Base-by-base conservation (phyloP, 2,329 filamentous ascomycete genomes). In the Graphilbum ipis-grandicollis region DNA sequence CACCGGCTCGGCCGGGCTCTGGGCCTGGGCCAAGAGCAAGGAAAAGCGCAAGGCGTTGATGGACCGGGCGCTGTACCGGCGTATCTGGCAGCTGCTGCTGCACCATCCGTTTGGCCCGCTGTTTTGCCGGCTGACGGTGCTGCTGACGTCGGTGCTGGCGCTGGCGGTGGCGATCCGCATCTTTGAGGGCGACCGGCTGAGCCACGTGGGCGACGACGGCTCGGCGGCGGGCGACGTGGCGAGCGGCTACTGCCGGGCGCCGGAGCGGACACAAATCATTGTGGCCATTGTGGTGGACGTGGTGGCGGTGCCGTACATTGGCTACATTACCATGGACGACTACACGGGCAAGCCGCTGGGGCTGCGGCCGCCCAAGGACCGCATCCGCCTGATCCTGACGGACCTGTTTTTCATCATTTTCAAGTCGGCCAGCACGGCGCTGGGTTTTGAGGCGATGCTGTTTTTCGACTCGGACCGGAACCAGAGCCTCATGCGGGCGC, bases 321-420 rank as follows among this genome's bases (percentile, higher is more conserved):
- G 81, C 34, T 96, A 93, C 58, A 90, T 96, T 60, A 92, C 86
- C 19, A 93, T 78, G 60, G 90, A 98, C 52, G 90, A 98, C 59
- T 96, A 94, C 58, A 90, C 83, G 5, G 83, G 84, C 22, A 92
- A 92, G 53, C 90, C 92, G 18, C 64, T 98, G 17, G 90, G 90
- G 2, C 62, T 98, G 41, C 79, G 92, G 31, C 77, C 76, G 7
- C 75, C 84, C 9, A 76, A 76, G 39, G 79, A 83, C 34, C 98
- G 98, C 55, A 80, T 93, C 45, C 75, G 81, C 13, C 71, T 98
- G 35, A 81, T 96, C 41, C 72, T 98, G 38, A 70, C 93, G 39
- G 90, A 98, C 56, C 66, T 98, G 4, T 77, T 94, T 50, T 98
- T 98, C 54, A 93, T 98, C 50, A 86, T 96, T 31, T 93, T 98